These are phyloP conservation scores for Erysimum pusillum DNA, from an alignment of 441 rosid genomes.

Conservation along the genomic window DNA sequence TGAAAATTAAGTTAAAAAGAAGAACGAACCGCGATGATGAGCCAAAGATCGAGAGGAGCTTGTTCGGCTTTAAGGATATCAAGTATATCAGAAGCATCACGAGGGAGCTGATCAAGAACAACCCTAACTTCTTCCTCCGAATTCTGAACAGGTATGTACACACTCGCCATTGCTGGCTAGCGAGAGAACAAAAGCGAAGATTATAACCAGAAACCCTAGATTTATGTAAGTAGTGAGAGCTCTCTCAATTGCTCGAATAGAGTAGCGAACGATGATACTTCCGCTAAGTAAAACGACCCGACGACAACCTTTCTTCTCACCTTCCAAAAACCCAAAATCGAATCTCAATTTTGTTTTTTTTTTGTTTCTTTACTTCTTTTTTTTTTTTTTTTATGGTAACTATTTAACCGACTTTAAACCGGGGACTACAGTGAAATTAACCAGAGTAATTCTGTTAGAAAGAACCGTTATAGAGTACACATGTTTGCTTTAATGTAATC, in stretches of 20 bases:
- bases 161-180: slow-evolving; percentile 70
- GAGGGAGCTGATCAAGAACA: slow-evolving; percentile 93
- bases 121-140: slow-evolving; percentile 99
- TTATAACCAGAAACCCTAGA: slow-evolving; percentile 34
- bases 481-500: too few relatives aligned
- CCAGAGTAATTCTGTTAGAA: too few relatives aligned
- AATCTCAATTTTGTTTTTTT: too few relatives aligned
- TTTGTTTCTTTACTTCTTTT: too few relatives aligned
- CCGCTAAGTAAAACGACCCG: not conserved
- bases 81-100: slow-evolving; percentile 95
- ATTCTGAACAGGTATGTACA: slow-evolving; percentile 97
- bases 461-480: too few relatives aligned
- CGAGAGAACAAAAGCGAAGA: not conserved
- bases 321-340: too few relatives aligned
- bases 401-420: too few relatives aligned
- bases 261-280: not conserved
- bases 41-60: slow-evolving; percentile 99
- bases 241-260: slow-evolving; percentile 15
- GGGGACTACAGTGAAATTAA: too few relatives aligned
- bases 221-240: not conserved
- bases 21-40: slow-evolving; percentile 83
- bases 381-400: too few relatives aligned
- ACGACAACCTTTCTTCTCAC: not conserved
- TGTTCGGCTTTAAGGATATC: slow-evolving; percentile 99
- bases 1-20: not conserved